A percentile compares a stretch with the other conserved stretches of the same genome.
These are phyloP conservation scores for Talaromyces funiculosus DNA, from an alignment of 2,329 filamentous ascomycete species.

Conservation along the genomic window DNA sequence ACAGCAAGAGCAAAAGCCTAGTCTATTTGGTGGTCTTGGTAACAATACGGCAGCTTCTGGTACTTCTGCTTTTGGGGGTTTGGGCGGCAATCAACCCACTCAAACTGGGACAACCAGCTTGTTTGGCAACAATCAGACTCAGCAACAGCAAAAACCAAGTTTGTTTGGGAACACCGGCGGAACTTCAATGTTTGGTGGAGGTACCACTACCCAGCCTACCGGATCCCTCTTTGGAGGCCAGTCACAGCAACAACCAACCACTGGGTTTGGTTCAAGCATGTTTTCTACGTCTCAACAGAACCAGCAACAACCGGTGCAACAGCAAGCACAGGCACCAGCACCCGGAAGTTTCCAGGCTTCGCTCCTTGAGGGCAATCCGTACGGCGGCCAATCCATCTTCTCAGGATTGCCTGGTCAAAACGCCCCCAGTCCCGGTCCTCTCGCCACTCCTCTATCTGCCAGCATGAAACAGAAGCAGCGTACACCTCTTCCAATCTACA, in stretches of 20 bases:
- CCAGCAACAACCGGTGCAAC: constrained; percentile 47
- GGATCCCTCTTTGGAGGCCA: constrained; percentile 55
- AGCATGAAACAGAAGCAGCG: constrained; percentile 71
- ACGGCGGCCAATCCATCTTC: constrained; percentile 83
- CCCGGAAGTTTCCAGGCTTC: constrained; percentile 62
- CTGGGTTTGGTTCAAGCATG: constrained; percentile 36
- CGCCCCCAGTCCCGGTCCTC: constrained; percentile 70
- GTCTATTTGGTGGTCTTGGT: constrained; percentile 44
- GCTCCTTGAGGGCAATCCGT: constrained; percentile 77
- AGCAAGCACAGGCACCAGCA: constrained; percentile 48
- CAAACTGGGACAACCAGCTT: constrained; percentile 35
- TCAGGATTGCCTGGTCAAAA: constrained; percentile 60
- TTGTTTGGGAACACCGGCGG: constrained; percentile 48
- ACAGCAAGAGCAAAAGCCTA: constrained; percentile 29
- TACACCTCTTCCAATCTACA: constrained; percentile 78
- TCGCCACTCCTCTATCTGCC: constrained; percentile 81
- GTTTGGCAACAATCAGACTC: constrained; percentile 42
- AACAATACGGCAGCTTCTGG: constrained; percentile 28
- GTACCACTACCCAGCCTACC: constrained; percentile 21
- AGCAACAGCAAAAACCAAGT: constrained; percentile 50
- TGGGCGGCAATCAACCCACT: constrained; percentile 42
- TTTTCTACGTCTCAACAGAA: constrained; percentile 52
- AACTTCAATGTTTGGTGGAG: constrained; percentile 42
- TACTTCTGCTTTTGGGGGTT: constrained; percentile 31
- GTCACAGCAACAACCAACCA: constrained; percentile 30